A percentile compares a stretch with the other conserved stretches of the same genome.
Evolutionary conservation across 2,329 filamentous ascomycete species (phyloP).

Genomic region (Neonectria punicea): DNA sequence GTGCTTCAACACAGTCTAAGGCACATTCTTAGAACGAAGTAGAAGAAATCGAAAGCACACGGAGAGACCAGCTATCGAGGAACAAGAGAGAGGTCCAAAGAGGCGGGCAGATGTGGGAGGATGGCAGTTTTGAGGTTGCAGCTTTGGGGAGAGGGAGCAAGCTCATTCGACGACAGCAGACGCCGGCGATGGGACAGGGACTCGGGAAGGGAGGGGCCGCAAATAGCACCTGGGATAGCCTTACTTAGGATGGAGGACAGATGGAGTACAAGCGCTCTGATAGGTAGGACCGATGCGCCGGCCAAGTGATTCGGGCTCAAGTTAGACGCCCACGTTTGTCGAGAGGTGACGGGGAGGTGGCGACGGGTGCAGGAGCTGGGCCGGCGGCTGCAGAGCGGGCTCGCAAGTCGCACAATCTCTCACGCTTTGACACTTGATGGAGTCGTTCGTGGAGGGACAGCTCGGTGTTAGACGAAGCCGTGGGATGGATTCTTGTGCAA

Average conservation of each 20-base stretch:
- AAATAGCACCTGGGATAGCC: constrained; percentile 41
- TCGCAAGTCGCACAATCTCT: constrained; percentile 16
- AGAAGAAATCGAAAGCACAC: constrained; percentile 51
- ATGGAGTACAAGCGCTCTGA: constrained; percentile 38
- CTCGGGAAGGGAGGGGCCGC: constrained; percentile 38
- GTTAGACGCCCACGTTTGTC: constrained; percentile 43
- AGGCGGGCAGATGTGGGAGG: constrained; percentile 53
- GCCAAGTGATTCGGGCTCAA: constrained; percentile 36
- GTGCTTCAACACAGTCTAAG: constrained; percentile 43
- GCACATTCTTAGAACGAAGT: constrained; percentile 37
- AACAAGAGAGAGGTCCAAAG: constrained; percentile 51
- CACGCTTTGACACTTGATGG: background rate
- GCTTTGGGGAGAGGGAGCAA: constrained; percentile 41
- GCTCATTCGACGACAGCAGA: constrained; percentile 51
- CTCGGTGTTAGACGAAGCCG: background rate
- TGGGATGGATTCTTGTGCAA: background rate
- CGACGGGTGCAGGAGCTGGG: constrained; percentile 24
- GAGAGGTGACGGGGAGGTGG: constrained; percentile 20
- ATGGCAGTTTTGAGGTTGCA: constrained; percentile 62
- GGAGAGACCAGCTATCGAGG: constrained; percentile 68
- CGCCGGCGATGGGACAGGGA: constrained; percentile 47
- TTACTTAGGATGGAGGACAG: constrained; percentile 40
- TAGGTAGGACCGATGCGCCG: constrained; percentile 42
- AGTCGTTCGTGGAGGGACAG: background rate
- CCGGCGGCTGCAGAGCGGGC: constrained; percentile 29